Evolutionary conservation across 306 rosid species (phyloP), one percentile per base, ranked within the genome.

Genomic region (Vigna radiata): DNA sequence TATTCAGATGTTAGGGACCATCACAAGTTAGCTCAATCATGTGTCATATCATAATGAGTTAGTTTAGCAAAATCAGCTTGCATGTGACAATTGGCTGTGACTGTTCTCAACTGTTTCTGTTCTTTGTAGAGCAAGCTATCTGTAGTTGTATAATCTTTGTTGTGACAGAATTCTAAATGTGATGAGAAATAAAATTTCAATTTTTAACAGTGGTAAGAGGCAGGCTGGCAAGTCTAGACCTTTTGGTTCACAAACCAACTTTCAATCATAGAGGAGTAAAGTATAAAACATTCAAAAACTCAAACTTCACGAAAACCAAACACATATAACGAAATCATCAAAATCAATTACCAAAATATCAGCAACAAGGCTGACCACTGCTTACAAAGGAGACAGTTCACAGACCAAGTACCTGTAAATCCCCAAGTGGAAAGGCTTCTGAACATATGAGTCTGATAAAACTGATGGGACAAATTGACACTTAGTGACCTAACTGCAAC

Each of bases 401-500:
- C 39, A 72, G 49, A 41, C 6, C 23, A 65, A 48, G 63, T 53
- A 81, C 88, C 88, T 49, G 78, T 54, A 82, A 63, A 37, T n/a
- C 16, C 9, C 73, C 65, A 68, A 10, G 68, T 27, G 21, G 88
- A 82, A 62, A 85, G 84, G 71, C 68, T 65, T 82, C 88, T 82
- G 29, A 41, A 62, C 31, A 72, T 67, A 73, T 27, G 33, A 25
- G 61, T 46, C 55, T 68, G 70, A 49, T 49, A 48, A 76, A 80
- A 72, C 65, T 36, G 79, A 62, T 31, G 52, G 15, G 73, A 64
- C 33, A 70, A 37, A 74, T 66, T 41, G 11, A 44, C 50, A 55
- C 68, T 78, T 21, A 85, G 49, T 21, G 85, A 78, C 77, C 88
- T 81, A 58, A 65, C 33, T 18, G 83, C 88, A 25, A 73, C 56